Conservation (phyloP, 1,284 basidiomycete genomes). For the Malassezia japonica region DNA sequence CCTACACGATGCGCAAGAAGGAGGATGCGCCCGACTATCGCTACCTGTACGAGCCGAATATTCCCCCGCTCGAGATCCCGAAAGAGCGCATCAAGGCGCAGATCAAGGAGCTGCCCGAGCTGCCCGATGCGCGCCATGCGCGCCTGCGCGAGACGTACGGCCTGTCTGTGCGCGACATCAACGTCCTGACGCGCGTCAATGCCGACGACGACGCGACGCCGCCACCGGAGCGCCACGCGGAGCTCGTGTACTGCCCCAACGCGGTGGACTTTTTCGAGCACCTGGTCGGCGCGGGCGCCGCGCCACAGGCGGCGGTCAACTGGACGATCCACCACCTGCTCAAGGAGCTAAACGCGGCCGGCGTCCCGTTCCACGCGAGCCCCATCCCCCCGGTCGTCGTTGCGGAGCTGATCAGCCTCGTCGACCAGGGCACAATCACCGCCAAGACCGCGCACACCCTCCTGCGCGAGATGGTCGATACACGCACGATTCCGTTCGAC, state of each 20-base stretch:
- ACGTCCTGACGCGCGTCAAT: constrained; percentile 38
- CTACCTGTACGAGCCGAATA: constrained; percentile 95
- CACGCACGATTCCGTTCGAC: not conserved
- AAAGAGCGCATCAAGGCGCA: constrained; percentile 56
- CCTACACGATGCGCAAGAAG: constrained; percentile 73
- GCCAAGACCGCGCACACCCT: constrained; percentile 40
- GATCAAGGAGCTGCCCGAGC: constrained; percentile 60
- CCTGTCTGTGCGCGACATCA: constrained; percentile 54
- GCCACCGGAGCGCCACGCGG: constrained; percentile 11
- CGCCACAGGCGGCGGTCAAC: constrained; percentile 59
- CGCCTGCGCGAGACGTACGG: constrained; percentile 57
- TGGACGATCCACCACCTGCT: constrained; percentile 55
- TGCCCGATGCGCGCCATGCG: constrained; percentile 61
- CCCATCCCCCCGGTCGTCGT: constrained; percentile 54
- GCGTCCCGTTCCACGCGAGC: constrained; percentile 24
- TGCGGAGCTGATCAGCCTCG: constrained; percentile 67
- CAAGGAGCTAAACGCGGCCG: constrained; percentile 26
- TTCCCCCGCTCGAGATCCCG: constrained; percentile 62
- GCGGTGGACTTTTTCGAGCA: constrained; percentile 40
- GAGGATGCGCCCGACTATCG: constrained; percentile 91
- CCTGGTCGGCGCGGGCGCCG: constrained; percentile 21
- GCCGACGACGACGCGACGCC: constrained; percentile 27
- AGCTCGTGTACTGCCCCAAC: constrained; percentile 7
- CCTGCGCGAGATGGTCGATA: constrained; percentile 28
- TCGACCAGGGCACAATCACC: constrained; percentile 61